Conservation (phyloP, 768 basidiomycete species). For the Boletus insuetus region DNA sequence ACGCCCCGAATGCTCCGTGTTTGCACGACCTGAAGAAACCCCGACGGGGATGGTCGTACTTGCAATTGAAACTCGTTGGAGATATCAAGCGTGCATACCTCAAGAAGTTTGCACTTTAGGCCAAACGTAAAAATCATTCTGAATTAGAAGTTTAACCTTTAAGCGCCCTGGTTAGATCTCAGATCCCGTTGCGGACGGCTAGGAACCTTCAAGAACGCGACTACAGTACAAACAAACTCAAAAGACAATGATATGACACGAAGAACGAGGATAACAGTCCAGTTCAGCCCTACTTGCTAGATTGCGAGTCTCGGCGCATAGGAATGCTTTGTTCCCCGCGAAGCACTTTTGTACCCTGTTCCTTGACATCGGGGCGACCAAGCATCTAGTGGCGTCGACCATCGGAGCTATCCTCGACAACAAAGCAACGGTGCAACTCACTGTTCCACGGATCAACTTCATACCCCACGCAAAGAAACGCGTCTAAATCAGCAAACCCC, state of each 20-base stretch:
- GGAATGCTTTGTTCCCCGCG: constrained; percentile 44
- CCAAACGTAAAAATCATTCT: constrained; percentile 2
- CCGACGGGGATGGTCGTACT: too few relatives aligned
- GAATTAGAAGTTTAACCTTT: constrained; percentile 24
- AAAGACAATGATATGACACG: background rate
- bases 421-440: constrained; percentile 11
- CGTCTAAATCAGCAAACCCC: constrained; percentile 1
- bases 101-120: too few relatives aligned
- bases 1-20: background rate
- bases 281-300: constrained; percentile 12
- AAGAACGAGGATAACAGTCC: background rate
- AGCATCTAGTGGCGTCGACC: constrained; percentile 16
- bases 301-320: constrained; percentile 22
- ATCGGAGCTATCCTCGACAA: constrained; percentile 2
- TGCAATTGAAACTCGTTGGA: background rate
- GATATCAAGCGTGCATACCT: too few relatives aligned
- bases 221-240: background rate
- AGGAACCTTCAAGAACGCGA: background rate
- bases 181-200: constrained; percentile 8
- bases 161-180: constrained; percentile 15
- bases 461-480: background rate
- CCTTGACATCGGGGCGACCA: constrained; percentile 42
- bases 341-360: constrained; percentile 53
- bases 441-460: constrained; percentile 32
- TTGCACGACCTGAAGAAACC: background rate